Percentiles rank a stretch among this genome's conserved stretches.
Evolutionary conservation across 2,329 filamentous ascomycete species (phyloP).

Genomic region (Fusarium denticulatum): DNA sequence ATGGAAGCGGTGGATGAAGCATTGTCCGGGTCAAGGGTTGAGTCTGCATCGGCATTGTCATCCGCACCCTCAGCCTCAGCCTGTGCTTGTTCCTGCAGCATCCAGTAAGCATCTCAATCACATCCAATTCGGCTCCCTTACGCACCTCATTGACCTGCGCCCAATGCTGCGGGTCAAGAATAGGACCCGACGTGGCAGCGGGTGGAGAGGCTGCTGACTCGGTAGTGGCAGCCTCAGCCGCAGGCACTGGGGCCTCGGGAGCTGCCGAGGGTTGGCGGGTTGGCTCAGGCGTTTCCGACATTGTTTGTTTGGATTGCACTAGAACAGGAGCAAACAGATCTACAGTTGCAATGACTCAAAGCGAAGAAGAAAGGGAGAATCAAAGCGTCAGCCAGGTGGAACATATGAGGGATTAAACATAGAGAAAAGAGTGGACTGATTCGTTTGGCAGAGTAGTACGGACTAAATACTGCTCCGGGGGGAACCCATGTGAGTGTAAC

Average conservation of each 20-base stretch:
- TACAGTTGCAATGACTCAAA: not conserved
- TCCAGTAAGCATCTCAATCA: not conserved
- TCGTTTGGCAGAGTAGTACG: not conserved
- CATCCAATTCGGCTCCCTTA: not conserved
- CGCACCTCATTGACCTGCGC: constrained; percentile 29
- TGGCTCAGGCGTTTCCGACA: not conserved
- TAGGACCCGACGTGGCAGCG: not conserved
- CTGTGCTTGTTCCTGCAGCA: not conserved
- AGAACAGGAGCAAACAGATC: not conserved
- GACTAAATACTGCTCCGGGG: not conserved
- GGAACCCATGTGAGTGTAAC: not conserved
- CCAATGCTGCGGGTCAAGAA: constrained; percentile 37
- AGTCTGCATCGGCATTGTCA: not conserved
- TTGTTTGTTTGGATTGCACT: not conserved
- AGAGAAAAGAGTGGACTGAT: not conserved
- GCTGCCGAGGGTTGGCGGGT: not conserved
- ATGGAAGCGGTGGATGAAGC: constrained; percentile 33
- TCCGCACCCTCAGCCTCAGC: not conserved
- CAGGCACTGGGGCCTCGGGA: not conserved
- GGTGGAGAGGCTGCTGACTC: not conserved
- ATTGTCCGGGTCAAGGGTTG: constrained; percentile 8
- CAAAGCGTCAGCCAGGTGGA: not conserved
- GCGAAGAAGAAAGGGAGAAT: not conserved
- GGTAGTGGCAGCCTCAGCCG: not conserved
- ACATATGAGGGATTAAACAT: not conserved